Evolutionary conservation across 2,329 filamentous ascomycete species (phyloP).

Genomic region (Furcasterigmium sp.): DNA sequence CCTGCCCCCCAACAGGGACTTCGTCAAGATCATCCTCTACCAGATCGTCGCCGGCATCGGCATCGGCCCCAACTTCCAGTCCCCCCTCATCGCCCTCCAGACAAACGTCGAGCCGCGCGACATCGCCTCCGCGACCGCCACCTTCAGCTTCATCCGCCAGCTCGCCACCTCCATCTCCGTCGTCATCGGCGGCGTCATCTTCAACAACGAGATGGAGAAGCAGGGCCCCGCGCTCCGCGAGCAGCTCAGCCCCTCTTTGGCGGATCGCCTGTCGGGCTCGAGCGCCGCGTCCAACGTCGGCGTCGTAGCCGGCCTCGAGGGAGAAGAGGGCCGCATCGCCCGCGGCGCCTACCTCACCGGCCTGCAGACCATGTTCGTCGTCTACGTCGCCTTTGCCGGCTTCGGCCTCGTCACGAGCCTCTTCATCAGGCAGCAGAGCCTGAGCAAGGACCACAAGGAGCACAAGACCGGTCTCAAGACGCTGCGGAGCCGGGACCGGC

Average conservation of each 20-base stretch:
- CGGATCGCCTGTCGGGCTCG: conserved; percentile 48
- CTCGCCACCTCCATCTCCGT: conserved; percentile 52
- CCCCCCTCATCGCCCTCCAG: conserved; percentile 60
- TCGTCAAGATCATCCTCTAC: conserved; percentile 43
- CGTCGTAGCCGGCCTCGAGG: conserved; percentile 46
- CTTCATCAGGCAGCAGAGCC: conserved; percentile 40
- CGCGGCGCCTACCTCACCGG: conserved; percentile 42
- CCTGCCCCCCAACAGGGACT: conserved; percentile 44
- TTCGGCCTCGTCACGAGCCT: conserved; percentile 41
- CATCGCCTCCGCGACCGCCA: conserved; percentile 58
- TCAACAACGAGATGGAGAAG: conserved; percentile 32
- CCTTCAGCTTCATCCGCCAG: conserved; percentile 55
- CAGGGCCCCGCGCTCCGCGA: conserved; percentile 35
- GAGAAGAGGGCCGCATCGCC: conserved; percentile 35
- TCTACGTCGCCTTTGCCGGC: conserved; percentile 45
- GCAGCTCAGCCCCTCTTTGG: conserved; percentile 45
- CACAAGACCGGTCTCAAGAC: conserved; percentile 52
- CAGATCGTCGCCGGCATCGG: conserved; percentile 57
- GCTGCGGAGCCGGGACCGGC: conserved; percentile 18
- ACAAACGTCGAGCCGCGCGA: conserved; percentile 53
- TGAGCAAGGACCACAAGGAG: conserved; percentile 52
- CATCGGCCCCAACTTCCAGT: conserved; percentile 58
- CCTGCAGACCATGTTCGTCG: conserved; percentile 51
- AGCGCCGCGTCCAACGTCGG: conserved; percentile 58
- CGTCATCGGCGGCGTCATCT: conserved; percentile 43